Base-by-base conservation (phyloP, 208 protist genomes). In the Zelonia costaricensis region DNA sequence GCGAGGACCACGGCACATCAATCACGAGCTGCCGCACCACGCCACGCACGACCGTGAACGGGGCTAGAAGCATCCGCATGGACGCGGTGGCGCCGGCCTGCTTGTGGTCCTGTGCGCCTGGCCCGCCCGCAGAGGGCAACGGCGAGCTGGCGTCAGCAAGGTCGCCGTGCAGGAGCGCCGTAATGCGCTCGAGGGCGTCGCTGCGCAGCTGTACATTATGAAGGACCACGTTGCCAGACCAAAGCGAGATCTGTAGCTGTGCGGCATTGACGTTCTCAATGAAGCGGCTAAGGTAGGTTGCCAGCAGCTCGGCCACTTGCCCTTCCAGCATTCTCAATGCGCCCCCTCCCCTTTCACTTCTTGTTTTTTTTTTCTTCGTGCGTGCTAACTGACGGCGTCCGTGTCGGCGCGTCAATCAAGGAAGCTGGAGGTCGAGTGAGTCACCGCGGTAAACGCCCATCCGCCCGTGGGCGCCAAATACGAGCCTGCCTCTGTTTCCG, bases 41-140 rank as follows among this genome's bases (percentile, higher is more conserved):
- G n/a, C 90, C 90, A 27, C 71, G 76, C 10, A 83, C 74, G n/a
- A 93, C 78, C 0, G 78, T 91, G 20, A 95, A 89, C 0, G 90
- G 90, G 12, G 82, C 58, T 1, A 91, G 60, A 3, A 93, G 76
- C 22, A 82, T 75, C 40, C 74, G 72, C 56, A 77, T 55, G 5
- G 77, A 71, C 2, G 82, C 23, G 4, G 43, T 35, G 15, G 20
- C 7, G 22, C 3, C 30, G 12, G 23, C 27, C 36, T n/a, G n/a
- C n/a, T n/a, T n/a, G n/a, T n/a, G n/a, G n/a, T n/a, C n/a, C n/a
- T n/a, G n/a, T n/a, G n/a, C n/a, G n/a, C n/a, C n/a, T n/a, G n/a
- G n/a, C n/a, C n/a, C n/a, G n/a, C n/a, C n/a, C n/a, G n/a, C n/a
- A n/a, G n/a, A n/a, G n/a, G n/a, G n/a, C n/a, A n/a, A n/a, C n/a